Conservation (phyloP, 2,329 filamentous ascomycete species). For the Aspergillus versicolor region DNA sequence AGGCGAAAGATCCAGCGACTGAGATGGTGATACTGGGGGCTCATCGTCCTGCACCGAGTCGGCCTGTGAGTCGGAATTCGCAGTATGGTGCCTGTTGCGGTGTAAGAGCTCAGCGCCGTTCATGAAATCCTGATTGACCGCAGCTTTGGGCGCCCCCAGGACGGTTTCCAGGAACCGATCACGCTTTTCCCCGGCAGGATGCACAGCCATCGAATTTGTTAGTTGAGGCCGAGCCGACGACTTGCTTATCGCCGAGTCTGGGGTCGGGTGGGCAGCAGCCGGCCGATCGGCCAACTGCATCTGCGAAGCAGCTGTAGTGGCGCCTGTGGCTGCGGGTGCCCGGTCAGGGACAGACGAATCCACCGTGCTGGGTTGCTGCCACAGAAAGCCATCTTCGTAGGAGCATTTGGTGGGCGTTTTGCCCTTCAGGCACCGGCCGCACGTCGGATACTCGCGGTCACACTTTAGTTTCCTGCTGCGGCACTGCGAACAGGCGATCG, state of each 20-base stretch:
- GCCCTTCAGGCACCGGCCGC: conserved; percentile 40
- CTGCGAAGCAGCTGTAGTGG: not conserved
- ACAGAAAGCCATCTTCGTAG: conserved; percentile 43
- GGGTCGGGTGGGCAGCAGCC: conserved; percentile 23
- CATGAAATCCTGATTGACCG: conserved; percentile 33
- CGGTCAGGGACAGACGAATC: conserved; percentile 25
- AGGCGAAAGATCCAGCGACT: conserved; percentile 33
- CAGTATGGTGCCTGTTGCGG: conserved; percentile 21
- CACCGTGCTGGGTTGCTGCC: conserved; percentile 39
- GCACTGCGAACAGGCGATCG: conserved; percentile 44
- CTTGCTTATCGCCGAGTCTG: conserved; percentile 32
- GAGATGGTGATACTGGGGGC: conserved; percentile 26
- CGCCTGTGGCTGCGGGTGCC: conserved; percentile 17
- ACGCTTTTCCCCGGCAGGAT: conserved; percentile 24
- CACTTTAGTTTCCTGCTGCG: conserved; percentile 44
- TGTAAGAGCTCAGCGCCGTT: conserved; percentile 29
- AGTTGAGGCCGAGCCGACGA: conserved; percentile 25
- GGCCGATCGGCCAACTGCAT: conserved; percentile 23
- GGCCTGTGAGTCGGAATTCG: conserved; percentile 14
- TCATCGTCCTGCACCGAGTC: conserved; percentile 19
- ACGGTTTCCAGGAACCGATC: conserved; percentile 37
- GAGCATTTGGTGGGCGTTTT: conserved; percentile 36
- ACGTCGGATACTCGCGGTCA: conserved; percentile 43
- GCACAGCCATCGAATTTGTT: conserved; percentile 6
- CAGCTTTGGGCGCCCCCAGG: conserved; percentile 34